Base-by-base conservation (phyloP, 169 alveolate species). In the Pseudocohnilembus persalinus region DNA sequence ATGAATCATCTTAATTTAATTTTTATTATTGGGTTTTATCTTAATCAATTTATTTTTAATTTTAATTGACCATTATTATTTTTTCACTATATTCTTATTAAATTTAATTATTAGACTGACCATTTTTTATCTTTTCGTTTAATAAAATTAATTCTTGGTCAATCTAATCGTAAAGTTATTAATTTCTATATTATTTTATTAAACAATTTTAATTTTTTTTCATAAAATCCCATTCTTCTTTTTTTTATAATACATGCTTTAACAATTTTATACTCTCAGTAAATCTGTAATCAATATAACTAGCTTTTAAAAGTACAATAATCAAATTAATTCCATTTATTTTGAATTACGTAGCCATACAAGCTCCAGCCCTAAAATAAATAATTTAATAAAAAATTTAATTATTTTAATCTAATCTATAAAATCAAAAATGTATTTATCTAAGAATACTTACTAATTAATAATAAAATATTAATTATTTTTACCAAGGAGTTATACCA, bases 331-430 rank as follows among this genome's bases (percentile, higher is more conserved):
- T 79, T 6, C 64, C 84, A 29, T 79, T 34, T 29, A 49, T 27
- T 28, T 72, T 79, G 63, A 68, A 79, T 20, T 74, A 34, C 15
- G 84, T 79, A 0, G 84, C 28, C 30, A 79, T 34, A 49, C 84
- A 79, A 28, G 84, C 76, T 26, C 84, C 84, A 1, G 84, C 84
- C 65, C 76, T 49, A 49, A 49, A 49, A 11, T 11, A 49, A 49
- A 11, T 11, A 11, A 11, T 49, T 49, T 49, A 49, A 49, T 11
- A 49, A 49, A 11, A 49, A 49, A 49, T 20, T 11, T 11, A 49
- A 49, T 49, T 49, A 49, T 49, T 4, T 49, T n/a, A n/a, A n/a
- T n/a, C n/a, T n/a, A n/a, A n/a, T n/a, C n/a, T n/a, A n/a, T n/a
- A n/a, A n/a, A n/a, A n/a, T n/a, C n/a, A n/a, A n/a, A n/a, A n/a